These are phyloP conservation scores for Ogataea methylovora DNA, from an alignment of 805 yeast species.

Conservation along the genomic window DNA sequence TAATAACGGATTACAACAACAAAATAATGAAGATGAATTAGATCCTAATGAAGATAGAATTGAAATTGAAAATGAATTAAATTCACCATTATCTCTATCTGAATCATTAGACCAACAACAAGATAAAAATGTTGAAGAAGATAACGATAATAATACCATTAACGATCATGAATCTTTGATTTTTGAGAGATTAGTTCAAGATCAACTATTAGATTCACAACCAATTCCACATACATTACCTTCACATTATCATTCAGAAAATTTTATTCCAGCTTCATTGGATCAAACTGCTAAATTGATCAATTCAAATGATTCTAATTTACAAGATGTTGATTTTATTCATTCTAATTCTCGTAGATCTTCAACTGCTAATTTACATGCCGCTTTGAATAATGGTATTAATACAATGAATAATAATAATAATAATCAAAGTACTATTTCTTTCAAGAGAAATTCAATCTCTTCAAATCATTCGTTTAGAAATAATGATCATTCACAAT, in stretches of 20 bases:
- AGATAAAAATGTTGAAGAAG: too few relatives aligned
- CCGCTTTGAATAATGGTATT: slow-evolving; percentile 14
- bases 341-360: slow-evolving; percentile 39
- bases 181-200: slow-evolving; percentile 64
- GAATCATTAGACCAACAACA: too few relatives aligned
- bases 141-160: too few relatives aligned
- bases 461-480: too few relatives aligned
- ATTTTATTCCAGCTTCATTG: slow-evolving; percentile 48
- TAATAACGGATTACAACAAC: too few relatives aligned
- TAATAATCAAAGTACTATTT: not conserved
- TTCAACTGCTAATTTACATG: slow-evolving; percentile 42
- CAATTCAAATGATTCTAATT: slow-evolving; percentile 18
- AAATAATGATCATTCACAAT: slow-evolving; percentile 7
- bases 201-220: slow-evolving; percentile 31
- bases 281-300: slow-evolving; percentile 40
- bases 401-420: not conserved
- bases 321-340: slow-evolving; percentile 40
- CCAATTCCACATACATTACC: slow-evolving; percentile 24
- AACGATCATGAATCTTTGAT: slow-evolving; percentile 37
- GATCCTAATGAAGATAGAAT: too few relatives aligned
- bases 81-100: slow-evolving; percentile 11
- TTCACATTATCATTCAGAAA: slow-evolving; percentile 36
- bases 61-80: too few relatives aligned
- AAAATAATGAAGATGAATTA: too few relatives aligned
- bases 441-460: not conserved